phyloP scores from a whole-genome alignment of 164 flowering plant species.

The Buxus sempervirens region DNA sequence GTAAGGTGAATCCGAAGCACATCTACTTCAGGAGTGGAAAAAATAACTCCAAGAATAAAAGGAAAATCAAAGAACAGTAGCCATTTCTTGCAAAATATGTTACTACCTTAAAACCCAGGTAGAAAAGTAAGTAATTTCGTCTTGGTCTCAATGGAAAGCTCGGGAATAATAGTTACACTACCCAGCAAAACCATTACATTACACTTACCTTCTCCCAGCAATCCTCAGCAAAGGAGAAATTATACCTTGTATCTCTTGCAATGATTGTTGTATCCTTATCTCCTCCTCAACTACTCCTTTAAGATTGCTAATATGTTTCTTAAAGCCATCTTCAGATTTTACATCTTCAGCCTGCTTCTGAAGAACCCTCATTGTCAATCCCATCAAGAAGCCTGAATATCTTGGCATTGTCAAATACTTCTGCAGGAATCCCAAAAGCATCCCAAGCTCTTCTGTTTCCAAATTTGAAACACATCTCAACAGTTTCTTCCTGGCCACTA shows the following conservation, averaged over 20 bases:
- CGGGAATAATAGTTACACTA: not conserved
- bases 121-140: too few relatives aligned
- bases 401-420: conserved; percentile 54
- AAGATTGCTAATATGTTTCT: conserved; percentile 50
- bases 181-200: conserved; percentile 7
- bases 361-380: conserved; percentile 59
- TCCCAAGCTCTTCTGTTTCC: conserved; percentile 69
- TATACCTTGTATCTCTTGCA: conserved; percentile 88
- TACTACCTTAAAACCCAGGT: too few relatives aligned
- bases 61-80: too few relatives aligned
- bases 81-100: too few relatives aligned
- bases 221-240: conserved; percentile 76
- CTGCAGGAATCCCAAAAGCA: conserved; percentile 62
- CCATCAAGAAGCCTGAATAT: conserved; percentile 56
- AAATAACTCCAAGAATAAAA: too few relatives aligned
- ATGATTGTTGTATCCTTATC: conserved; percentile 59
- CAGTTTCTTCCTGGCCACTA: conserved; percentile 76
- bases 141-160: too few relatives aligned
- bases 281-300: conserved; percentile 73
- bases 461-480: conserved; percentile 66
- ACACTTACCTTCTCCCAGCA: conserved; percentile 56
- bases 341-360: conserved; percentile 61
- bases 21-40: too few relatives aligned
- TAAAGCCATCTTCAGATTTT: conserved; percentile 39
- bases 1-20: too few relatives aligned